phyloP scores from a whole-genome alignment of 1,284 basidiomycete genomes.

The Baeospora myosura region DNA sequence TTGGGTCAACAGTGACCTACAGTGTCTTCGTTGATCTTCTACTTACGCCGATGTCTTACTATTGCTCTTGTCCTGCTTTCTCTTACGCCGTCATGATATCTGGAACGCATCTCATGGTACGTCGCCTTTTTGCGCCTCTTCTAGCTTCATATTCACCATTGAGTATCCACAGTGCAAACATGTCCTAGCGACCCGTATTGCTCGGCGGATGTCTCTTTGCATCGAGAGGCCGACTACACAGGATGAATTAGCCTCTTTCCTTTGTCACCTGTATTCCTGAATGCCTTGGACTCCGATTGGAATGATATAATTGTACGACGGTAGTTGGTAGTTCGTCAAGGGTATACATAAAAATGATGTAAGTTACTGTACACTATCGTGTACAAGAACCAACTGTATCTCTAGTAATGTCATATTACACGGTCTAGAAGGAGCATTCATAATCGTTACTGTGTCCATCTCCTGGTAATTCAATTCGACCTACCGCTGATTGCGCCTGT shows the following conservation, averaged over 20 bases:
- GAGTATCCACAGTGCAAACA: constrained; percentile 64
- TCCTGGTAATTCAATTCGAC: too few species aligned
- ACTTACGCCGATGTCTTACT: constrained; percentile 35
- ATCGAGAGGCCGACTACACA: constrained; percentile 38
- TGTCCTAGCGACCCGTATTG: constrained; percentile 57
- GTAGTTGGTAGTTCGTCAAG: background rate
- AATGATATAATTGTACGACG: background rate
- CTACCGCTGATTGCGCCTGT: too few species aligned
- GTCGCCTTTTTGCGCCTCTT: constrained; percentile 13
- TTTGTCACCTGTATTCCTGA: constrained; percentile 20
- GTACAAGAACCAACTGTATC: too few species aligned
- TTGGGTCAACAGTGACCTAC: constrained; percentile 58
- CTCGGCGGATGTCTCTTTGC: constrained; percentile 43
- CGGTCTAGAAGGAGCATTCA: too few species aligned
- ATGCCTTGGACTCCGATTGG: background rate
- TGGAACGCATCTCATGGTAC: constrained; percentile 58
- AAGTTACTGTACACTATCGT: background rate
- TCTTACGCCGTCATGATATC: constrained; percentile 51
- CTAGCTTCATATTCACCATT: background rate
- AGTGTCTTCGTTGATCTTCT: constrained; percentile 49
- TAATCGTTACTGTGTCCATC: too few species aligned
- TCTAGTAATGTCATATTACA: too few species aligned
- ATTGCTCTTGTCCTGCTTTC: constrained; percentile 73
- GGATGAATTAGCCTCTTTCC: constrained; percentile 38
- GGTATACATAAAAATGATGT: background rate